A percentile compares a stretch with the other conserved stretches of the same genome.
phyloP scores from a whole-genome alignment of 2,329 filamentous ascomycete genomes.

The Alternaria ethzedia region DNA sequence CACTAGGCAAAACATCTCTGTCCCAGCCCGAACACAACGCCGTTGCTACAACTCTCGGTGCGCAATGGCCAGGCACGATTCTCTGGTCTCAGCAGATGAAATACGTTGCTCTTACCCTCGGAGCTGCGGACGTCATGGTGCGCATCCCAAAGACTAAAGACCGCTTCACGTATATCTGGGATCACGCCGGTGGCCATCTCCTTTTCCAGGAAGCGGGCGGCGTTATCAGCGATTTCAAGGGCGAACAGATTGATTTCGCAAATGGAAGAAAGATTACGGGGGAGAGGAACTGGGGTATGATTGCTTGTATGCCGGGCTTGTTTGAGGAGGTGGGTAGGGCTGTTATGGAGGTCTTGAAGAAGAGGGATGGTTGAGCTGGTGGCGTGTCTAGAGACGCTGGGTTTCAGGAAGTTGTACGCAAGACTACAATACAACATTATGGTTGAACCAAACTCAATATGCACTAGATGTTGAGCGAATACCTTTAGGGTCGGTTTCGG shows the following conservation, averaged over 20 bases:
- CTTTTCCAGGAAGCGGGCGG: slow-evolving; percentile 60
- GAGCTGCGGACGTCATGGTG: slow-evolving; percentile 57
- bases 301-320: slow-evolving; percentile 35
- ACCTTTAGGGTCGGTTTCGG: background rate
- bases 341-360: slow-evolving; percentile 35
- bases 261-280: slow-evolving; percentile 43
- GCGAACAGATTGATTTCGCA: slow-evolving; percentile 56
- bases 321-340: slow-evolving; percentile 37
- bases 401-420: background rate
- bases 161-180: slow-evolving; percentile 61
- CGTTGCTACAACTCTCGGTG: slow-evolving; percentile 47
- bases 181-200: slow-evolving; percentile 62
- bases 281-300: slow-evolving; percentile 45
- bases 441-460: background rate
- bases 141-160: slow-evolving; percentile 54
- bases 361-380: slow-evolving; percentile 13
- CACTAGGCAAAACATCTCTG: slow-evolving; percentile 48
- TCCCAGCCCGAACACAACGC: slow-evolving; percentile 46
- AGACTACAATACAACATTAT: background rate
- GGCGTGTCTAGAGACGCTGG: background rate
- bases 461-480: background rate
- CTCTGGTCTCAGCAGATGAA: slow-evolving; percentile 62
- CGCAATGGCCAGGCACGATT: slow-evolving; percentile 56
- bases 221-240: slow-evolving; percentile 58
- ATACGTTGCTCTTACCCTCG: slow-evolving; percentile 60